Conservation (phyloP, 305 asterid species). For the Stenogyne calaminthoides region DNA sequence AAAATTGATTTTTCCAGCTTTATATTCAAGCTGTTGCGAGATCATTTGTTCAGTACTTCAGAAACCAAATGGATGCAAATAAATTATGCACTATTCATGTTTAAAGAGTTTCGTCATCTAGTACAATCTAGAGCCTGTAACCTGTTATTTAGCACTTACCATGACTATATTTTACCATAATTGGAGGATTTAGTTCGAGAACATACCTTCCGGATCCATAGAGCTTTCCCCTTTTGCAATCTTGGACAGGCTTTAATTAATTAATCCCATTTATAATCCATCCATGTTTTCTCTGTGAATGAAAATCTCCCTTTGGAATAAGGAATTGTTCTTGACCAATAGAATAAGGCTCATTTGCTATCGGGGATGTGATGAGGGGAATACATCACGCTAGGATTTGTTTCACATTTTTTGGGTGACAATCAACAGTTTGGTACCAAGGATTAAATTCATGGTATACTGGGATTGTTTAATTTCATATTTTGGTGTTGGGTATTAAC, state of each 20-base stretch:
- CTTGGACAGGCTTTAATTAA: neutral
- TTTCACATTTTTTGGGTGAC: neutral
- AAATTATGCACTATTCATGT: neutral
- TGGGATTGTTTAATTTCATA: neutral
- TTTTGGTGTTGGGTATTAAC: neutral
- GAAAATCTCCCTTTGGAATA: conserved; percentile 1
- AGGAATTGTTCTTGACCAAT: neutral
- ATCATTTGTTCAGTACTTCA: neutral
- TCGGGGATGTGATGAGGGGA: neutral
- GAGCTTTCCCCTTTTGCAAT: neutral
- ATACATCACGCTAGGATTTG: neutral
- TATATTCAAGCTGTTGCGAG: neutral
- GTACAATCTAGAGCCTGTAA: neutral
- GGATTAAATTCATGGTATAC: neutral
- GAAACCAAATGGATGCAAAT: neutral
- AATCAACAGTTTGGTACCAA: neutral
- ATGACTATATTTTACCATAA: neutral
- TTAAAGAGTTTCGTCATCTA: neutral
- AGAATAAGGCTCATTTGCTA: neutral
- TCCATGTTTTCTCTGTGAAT: neutral
- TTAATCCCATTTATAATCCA: neutral
- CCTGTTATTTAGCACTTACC: neutral
- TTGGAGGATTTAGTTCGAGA: neutral
- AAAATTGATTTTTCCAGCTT: neutral
- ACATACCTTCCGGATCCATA: neutral